Evolutionary conservation across 2,329 filamentous ascomycete species (phyloP).

Genomic region (Cadophora sp.): DNA sequence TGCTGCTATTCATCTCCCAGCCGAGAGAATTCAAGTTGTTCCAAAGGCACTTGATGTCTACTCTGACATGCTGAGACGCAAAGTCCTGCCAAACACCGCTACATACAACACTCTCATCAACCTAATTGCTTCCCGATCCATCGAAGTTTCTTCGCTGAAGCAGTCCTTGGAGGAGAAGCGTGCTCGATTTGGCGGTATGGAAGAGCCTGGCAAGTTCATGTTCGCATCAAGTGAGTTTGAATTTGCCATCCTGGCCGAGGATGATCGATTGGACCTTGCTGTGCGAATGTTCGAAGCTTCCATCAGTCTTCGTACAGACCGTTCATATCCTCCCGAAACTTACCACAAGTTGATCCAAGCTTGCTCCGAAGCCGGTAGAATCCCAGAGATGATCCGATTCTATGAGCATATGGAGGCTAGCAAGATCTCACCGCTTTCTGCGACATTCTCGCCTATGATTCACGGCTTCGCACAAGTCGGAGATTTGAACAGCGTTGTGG

Average conservation of each 20-base stretch:
- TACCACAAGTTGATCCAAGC: slow-evolving; percentile 87
- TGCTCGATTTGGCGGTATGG: slow-evolving; percentile 83
- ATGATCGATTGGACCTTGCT: slow-evolving; percentile 85
- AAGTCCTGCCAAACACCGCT: slow-evolving; percentile 79
- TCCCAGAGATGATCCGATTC: slow-evolving; percentile 88
- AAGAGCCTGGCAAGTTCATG: slow-evolving; percentile 85
- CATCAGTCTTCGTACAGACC: slow-evolving; percentile 59
- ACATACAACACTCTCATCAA: slow-evolving; percentile 90
- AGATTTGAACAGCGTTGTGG: slow-evolving; percentile 86
- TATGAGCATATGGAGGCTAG: slow-evolving; percentile 90
- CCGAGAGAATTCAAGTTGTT: slow-evolving; percentile 81
- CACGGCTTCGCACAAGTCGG: slow-evolving; percentile 85
- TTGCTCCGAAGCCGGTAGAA: slow-evolving; percentile 80
- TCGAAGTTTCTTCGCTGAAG: slow-evolving; percentile 79
- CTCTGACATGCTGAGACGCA: slow-evolving; percentile 90
- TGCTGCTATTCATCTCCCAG: slow-evolving; percentile 83
- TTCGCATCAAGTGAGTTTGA: slow-evolving; percentile 88
- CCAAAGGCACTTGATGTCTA: slow-evolving; percentile 95
- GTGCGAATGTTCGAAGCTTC: slow-evolving; percentile 86
- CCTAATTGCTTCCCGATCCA: slow-evolving; percentile 78
- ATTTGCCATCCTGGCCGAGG: slow-evolving; percentile 83
- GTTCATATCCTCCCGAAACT: slow-evolving; percentile 77
- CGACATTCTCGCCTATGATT: slow-evolving; percentile 93
- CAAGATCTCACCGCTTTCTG: slow-evolving; percentile 75
- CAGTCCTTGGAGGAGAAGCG: slow-evolving; percentile 80